These are phyloP conservation scores for Trichosporon inkin DNA, from an alignment of 1,284 basidiomycete genomes.

Conservation along the genomic window DNA sequence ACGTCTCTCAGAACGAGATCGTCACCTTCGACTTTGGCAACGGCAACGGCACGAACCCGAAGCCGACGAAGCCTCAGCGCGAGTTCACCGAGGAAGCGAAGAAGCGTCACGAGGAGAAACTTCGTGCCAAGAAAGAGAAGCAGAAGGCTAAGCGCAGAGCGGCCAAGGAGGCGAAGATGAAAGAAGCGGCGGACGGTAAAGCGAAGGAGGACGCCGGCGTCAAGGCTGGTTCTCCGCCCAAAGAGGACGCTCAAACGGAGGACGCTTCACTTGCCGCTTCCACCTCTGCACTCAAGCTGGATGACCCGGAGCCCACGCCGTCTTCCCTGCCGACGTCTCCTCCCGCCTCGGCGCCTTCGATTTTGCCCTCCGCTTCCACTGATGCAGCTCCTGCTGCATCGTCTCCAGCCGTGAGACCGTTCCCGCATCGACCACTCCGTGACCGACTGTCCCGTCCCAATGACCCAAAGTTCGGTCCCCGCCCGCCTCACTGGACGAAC, in stretches of 20 bases:
- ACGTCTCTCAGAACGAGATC: slow-evolving; percentile 10
- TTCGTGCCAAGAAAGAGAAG: slow-evolving; percentile 31
- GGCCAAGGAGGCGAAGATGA: slow-evolving; percentile 25
- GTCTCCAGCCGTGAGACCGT: slow-evolving; percentile 41
- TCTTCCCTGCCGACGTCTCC: not conserved
- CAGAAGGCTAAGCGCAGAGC: slow-evolving; percentile 37
- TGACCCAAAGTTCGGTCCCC: not conserved
- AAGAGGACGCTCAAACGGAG: not conserved
- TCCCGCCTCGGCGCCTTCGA: not conserved
- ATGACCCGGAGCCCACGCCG: slow-evolving; percentile 13
- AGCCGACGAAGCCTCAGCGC: slow-evolving; percentile 12
- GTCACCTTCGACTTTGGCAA: slow-evolving; percentile 27
- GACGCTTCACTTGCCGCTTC: slow-evolving; percentile 25
- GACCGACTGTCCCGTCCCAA: slow-evolving; percentile 54
- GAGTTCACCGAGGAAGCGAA: slow-evolving; percentile 34
- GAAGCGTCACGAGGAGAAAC: slow-evolving; percentile 28
- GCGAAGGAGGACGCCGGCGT: slow-evolving; percentile 11
- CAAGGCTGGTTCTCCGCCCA: not conserved
- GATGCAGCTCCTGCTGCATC: slow-evolving; percentile 50
- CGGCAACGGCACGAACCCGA: not conserved
- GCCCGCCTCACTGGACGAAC: not conserved
- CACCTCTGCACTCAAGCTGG: slow-evolving; percentile 28
- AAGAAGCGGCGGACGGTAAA: not conserved
- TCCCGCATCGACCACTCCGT: slow-evolving; percentile 62
- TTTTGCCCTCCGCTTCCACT: slow-evolving; percentile 8